Base-by-base conservation (phyloP, 805 yeast species). In the Candida qinlingensis region DNA sequence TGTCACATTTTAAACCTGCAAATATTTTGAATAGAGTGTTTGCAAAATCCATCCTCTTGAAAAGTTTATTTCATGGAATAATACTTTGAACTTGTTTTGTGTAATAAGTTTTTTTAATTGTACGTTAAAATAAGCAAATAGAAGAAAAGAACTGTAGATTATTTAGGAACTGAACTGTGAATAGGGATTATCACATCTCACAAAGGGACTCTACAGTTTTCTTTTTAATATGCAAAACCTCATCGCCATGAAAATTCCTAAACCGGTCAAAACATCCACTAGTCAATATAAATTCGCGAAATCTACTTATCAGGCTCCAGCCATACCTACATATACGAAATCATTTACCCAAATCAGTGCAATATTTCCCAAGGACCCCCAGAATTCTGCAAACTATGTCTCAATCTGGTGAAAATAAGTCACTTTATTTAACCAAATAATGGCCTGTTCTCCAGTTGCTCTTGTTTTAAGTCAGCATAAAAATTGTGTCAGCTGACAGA, bases 51-150 rank as follows among this genome's bases (percentile, higher is more conserved):
- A 37, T 46, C 49, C 41, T 38, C 44, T 49, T 43, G 42, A 48
- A 45, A 45, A 46, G 46, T 46, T 45, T 52, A 40, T 42, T 53
- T 42, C 54, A 52, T 45, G 50, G 52, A 43, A 44, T 53, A 38
- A 25, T 6, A 47, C 48, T 53, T 51, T 52, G 51, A 50, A 51
- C 58, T 57, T 57, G 58, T 57, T 55, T 51, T 51, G 51, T 55
- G 52, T 53, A 53, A 58, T 53, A 54, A 53, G 60, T 55, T 60
- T 50, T 48, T 46, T 58, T 60, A 60, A 60, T 60, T 60, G 63
- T 60, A 60, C 61, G 63, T 58, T 60, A 60, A 58, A 56, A 54
- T 48, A 49, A 45, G 42, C 39, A 46, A 39, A 19, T 19, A 19
- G 19, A 19, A 19, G 19, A 19, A 19, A 19, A 19, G 19, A 19